Evolutionary conservation across 345 rosid genomes (phyloP).

Genomic region (Pistacia integerrima): DNA sequence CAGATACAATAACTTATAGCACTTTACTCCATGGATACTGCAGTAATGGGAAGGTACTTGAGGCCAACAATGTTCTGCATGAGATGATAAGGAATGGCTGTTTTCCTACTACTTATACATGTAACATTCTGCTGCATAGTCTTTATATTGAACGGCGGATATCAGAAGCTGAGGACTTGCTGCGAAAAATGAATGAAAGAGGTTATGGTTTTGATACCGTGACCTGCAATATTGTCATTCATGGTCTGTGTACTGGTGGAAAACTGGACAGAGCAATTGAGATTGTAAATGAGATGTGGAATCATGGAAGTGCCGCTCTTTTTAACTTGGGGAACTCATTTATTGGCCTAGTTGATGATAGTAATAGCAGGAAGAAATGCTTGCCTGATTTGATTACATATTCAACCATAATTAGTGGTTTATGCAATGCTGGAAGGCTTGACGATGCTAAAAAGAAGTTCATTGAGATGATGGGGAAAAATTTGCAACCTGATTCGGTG

Average conservation of each 20-base stretch:
- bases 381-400: conserved; percentile 74
- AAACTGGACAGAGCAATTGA: conserved; percentile 88
- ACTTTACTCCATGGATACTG: conserved; percentile 81
- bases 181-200: conserved; percentile 80
- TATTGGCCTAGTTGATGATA: conserved; percentile 69
- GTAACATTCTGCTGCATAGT: conserved; percentile 85
- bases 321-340: conserved; percentile 78
- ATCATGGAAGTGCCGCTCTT: conserved; percentile 89
- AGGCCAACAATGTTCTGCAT: conserved; percentile 64
- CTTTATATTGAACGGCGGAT: conserved; percentile 71
- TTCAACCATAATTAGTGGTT: conserved; percentile 70
- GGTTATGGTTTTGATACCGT: conserved; percentile 79
- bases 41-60: conserved; percentile 53
- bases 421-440: conserved; percentile 81
- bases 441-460: conserved; percentile 83
- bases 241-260: conserved; percentile 78
- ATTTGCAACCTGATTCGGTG: conserved; percentile 74
- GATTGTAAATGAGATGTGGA: conserved; percentile 78
- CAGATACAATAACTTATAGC: conserved; percentile 76
- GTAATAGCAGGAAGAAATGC: conserved; percentile 61
- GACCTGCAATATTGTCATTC: conserved; percentile 86
- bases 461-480: conserved; percentile 73
- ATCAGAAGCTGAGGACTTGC: conserved; percentile 86
- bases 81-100: conserved; percentile 73
- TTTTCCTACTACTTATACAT: conserved; percentile 69